A percentile compares a stretch with the other conserved stretches of the same genome.
Evolutionary conservation across 2,329 filamentous ascomycete species (phyloP).

Genomic region (Pleoardoris graminearum): DNA sequence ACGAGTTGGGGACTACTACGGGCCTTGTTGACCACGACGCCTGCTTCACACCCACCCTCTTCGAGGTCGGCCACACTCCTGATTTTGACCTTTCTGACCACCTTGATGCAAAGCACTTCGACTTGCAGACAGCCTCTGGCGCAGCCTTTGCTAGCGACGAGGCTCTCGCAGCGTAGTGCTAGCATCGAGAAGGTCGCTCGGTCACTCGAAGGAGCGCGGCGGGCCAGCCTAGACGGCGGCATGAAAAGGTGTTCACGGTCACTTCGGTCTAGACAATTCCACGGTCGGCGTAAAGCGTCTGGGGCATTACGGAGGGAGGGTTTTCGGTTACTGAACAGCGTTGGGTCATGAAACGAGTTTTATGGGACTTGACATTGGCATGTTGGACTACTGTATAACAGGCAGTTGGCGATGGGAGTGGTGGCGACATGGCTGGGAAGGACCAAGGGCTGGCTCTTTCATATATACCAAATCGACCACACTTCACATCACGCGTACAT

Average conservation of each 20-base stretch:
- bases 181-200: constrained; percentile 32
- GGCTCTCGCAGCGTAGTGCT: constrained; percentile 50
- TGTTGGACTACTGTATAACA: constrained; percentile 14
- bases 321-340: constrained; percentile 25
- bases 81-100: constrained; percentile 39
- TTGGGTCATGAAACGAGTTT: constrained; percentile 26
- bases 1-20: constrained; percentile 28
- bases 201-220: constrained; percentile 26
- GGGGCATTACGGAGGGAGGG: constrained; percentile 21
- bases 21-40: constrained; percentile 40
- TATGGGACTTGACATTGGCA: not conserved
- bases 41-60: constrained; percentile 42
- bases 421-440: constrained; percentile 19
- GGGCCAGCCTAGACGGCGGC: constrained; percentile 29
- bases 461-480: constrained; percentile 34
- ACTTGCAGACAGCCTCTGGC: constrained; percentile 53
- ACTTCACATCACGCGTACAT: constrained; percentile 13
- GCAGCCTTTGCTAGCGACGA: constrained; percentile 54
- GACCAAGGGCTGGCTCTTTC: constrained; percentile 43
- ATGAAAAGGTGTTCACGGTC: constrained; percentile 34
- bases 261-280: constrained; percentile 30
- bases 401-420: constrained; percentile 5
- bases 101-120: constrained; percentile 48
- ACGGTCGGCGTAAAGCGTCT: constrained; percentile 26
- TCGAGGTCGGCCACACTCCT: constrained; percentile 24